Evolutionary conservation across 305 asterid genomes (phyloP).

Genomic region (Striga hermonthica): DNA sequence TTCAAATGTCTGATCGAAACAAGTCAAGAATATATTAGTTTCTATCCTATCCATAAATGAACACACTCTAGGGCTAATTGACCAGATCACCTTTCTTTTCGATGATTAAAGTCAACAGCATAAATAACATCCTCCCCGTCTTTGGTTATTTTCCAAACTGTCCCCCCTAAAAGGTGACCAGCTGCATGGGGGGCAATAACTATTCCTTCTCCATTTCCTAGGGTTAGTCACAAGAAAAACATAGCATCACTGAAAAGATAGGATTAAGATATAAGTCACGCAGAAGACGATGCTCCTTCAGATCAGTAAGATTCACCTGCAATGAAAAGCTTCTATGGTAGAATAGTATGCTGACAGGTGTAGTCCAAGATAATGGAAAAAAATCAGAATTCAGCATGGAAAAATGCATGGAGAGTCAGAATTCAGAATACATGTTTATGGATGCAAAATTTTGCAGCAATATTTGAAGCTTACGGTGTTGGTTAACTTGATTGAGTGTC

Average conservation of each 20-base stretch:
- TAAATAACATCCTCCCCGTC: slow-evolving; percentile 98
- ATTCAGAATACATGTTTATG: too few species aligned
- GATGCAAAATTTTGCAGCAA: too few species aligned
- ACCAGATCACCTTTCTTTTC: slow-evolving; percentile 75
- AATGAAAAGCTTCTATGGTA: slow-evolving; percentile 9
- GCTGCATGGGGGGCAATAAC: slow-evolving; percentile 98
- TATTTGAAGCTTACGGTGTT: too few species aligned
- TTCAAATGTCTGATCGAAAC: slow-evolving; percentile 74
- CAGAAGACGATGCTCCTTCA: not conserved
- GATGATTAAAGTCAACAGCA: slow-evolving; percentile 97
- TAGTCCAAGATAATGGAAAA: slow-evolving; percentile 20
- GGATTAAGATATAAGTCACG: slow-evolving; percentile 23
- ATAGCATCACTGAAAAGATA: slow-evolving; percentile 24
- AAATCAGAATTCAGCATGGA: not conserved
- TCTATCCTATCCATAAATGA: slow-evolving; percentile 25
- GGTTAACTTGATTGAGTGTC: too few species aligned
- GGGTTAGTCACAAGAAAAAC: slow-evolving; percentile 28
- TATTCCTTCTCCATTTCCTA: slow-evolving; percentile 98
- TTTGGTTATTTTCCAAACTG: slow-evolving; percentile 92
- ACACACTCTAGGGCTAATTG: slow-evolving; percentile 25
- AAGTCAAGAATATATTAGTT: slow-evolving; percentile 31
- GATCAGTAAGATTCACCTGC: not conserved
- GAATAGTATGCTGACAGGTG: slow-evolving; percentile 23
- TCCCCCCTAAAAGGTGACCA: slow-evolving; percentile 96
- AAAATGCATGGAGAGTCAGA: too few species aligned